Percentiles rank a stretch among this genome's conserved stretches.
phyloP scores from a whole-genome alignment of 2,329 filamentous ascomycete genomes.

The Claviceps fusiformis region DNA sequence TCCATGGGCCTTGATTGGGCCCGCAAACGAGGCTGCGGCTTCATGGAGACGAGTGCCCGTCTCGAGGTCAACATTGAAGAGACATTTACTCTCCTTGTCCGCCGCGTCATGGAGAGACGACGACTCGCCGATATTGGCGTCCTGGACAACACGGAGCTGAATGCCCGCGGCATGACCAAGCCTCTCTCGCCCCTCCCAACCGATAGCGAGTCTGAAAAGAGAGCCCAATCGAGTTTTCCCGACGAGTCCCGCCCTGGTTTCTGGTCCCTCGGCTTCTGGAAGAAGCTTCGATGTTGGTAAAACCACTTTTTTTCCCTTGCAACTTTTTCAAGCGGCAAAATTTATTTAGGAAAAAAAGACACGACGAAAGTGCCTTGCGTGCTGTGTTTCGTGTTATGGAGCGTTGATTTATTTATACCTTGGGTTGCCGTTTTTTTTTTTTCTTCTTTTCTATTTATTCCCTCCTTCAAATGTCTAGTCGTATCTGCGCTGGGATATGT shows the following conservation, averaged over 20 bases:
- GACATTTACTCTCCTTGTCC: conserved; percentile 62
- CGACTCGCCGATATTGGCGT: conserved; percentile 34
- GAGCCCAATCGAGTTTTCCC: conserved; percentile 27
- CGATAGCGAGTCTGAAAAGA: conserved; percentile 27
- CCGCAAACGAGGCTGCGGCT: conserved; percentile 56
- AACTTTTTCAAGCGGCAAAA: too few relatives aligned
- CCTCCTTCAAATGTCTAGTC: too few relatives aligned
- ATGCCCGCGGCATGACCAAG: conserved; percentile 42
- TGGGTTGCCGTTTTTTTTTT: not conserved
- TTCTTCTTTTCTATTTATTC: not conserved
- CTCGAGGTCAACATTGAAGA: conserved; percentile 83
- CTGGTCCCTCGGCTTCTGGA: conserved; percentile 37
- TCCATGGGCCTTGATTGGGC: conserved; percentile 67
- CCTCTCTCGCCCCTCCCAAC: conserved; percentile 40
- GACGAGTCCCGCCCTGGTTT: conserved; percentile 23
- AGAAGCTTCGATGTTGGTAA: conserved; percentile 42
- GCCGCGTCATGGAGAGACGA: conserved; percentile 46
- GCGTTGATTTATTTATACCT: too few relatives aligned
- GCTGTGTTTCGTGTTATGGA: not conserved
- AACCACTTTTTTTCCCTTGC: too few relatives aligned
- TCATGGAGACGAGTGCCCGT: conserved; percentile 79
- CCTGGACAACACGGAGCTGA: conserved; percentile 27
- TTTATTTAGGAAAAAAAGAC: too few relatives aligned
- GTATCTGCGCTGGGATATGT: too few relatives aligned
- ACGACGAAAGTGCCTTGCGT: not conserved